These are phyloP conservation scores for Metschnikowia santaceciliae DNA, from an alignment of 805 yeast genomes.

Conservation along the genomic window DNA sequence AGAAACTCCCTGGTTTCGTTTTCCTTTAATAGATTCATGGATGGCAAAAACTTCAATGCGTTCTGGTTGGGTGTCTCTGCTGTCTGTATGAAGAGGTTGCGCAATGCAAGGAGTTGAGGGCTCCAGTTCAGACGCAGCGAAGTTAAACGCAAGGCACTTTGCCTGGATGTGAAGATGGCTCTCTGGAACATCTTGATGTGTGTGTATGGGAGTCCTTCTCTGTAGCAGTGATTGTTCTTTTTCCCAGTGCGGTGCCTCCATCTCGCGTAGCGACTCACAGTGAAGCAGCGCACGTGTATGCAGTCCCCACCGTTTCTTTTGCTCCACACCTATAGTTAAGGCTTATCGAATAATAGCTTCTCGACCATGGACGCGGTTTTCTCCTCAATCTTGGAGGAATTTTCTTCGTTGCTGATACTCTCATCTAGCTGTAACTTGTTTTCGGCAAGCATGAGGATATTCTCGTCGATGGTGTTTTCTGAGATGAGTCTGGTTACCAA, in stretches of 20 bases:
- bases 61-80: conserved; percentile 82
- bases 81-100: conserved; percentile 65
- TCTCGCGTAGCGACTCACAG: conserved; percentile 5
- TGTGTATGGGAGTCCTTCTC: neutral
- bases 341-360: conserved; percentile 36
- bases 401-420: conserved; percentile 45
- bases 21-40: conserved; percentile 54
- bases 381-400: conserved; percentile 45
- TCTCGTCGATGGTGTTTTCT: conserved; percentile 80
- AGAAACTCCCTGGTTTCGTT: conserved; percentile 69
- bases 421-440: conserved; percentile 86
- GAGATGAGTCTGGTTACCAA: conserved; percentile 71
- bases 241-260: conserved; percentile 5
- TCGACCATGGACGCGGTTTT: conserved; percentile 52
- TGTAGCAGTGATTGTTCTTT: neutral
- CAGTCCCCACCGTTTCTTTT: conserved; percentile 3
- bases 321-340: neutral
- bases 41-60: conserved; percentile 81
- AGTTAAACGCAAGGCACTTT: neutral
- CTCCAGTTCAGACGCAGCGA: neutral
- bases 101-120: neutral
- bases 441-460: conserved; percentile 78
- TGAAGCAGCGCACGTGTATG: neutral
- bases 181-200: conserved; percentile 1
- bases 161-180: neutral